Evolutionary conservation across 1,284 basidiomycete genomes (phyloP).

Genomic region (Marasmius fiardii): DNA sequence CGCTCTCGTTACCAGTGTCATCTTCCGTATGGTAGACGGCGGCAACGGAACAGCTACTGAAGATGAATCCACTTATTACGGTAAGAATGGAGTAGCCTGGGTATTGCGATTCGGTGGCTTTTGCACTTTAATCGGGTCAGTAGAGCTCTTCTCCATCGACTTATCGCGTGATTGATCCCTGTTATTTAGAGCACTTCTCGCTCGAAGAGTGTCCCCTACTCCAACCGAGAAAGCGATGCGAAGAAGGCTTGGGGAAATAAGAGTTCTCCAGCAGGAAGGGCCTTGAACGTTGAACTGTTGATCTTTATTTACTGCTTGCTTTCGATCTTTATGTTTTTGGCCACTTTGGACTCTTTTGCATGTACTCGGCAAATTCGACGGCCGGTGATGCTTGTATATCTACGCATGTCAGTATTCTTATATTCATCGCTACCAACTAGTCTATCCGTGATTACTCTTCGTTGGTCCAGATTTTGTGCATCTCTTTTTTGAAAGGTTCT

Average conservation of each 20-base stretch:
- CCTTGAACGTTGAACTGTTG: conserved; percentile 31
- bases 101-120: conserved; percentile 87
- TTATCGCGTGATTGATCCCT: neutral
- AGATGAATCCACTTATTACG: conserved; percentile 60
- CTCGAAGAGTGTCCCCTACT: conserved; percentile 81
- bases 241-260: conserved; percentile 76
- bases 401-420: neutral
- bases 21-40: conserved; percentile 80
- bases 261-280: conserved; percentile 58
- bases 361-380: neutral
- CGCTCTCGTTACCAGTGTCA: conserved; percentile 83
- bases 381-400: neutral
- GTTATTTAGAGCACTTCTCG: conserved; percentile 65
- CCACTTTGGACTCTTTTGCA: neutral
- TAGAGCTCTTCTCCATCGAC: neutral
- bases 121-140: conserved; percentile 4
- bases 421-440: conserved; percentile 1
- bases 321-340: neutral
- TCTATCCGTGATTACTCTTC: conserved; percentile 30
- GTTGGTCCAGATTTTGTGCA: conserved; percentile 47
- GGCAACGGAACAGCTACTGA: conserved; percentile 34
- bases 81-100: conserved; percentile 90
- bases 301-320: conserved; percentile 5
- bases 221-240: conserved; percentile 88
- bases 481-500: conserved; percentile 85